Evolutionary conservation across 768 basidiomycete genomes (phyloP), one percentile per base, ranked within the genome.

Genomic region (Mycena vulgaris): DNA sequence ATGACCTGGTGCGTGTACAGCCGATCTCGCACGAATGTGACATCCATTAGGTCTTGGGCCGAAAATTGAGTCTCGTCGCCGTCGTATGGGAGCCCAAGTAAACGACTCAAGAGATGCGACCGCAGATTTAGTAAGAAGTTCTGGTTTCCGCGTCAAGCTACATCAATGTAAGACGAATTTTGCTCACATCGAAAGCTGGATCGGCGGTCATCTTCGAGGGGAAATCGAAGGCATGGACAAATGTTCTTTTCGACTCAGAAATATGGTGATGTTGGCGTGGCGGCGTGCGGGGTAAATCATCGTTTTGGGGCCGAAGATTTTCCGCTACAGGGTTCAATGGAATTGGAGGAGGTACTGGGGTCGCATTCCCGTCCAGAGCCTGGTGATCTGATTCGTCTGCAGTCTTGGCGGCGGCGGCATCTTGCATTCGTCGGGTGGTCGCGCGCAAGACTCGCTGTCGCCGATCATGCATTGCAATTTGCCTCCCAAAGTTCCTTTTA

Each of bases 121-220:
- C 31, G 67, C 7, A 48, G 37, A 5, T 53, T 23, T 23, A 37
- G 6, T 11, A 39, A 14, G 49, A 49, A 53, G 21, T 53, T 37
- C 49, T 63, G 27, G 19, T 21, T 27, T 25, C 3, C 8, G 2
- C 11, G 25, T 49, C 25, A 49, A 14, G 5, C 11, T 10, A 13
- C 14, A 21, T 17, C 5, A 2, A 25, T 7, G 14, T 7, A 19
- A 27, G 42, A 5, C 5, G 25, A 11, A 16, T 27, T 13, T n/a
- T n/a, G n/a, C 48, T 28, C 28, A 80, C 81, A 70, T 71, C 51
- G 5, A 81, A 19, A n/a, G 81, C 79, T 3, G 75, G 75, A 66
- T 84, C 80, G 9, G 61, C 66, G 23, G 33, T 10, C 42, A 45
- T 49, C 25, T 27, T 7, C 2, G 23, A 11, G 13, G 25, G 25